A percentile compares a stretch with the other conserved stretches of the same genome.
phyloP scores from a whole-genome alignment of 2,329 filamentous ascomycete genomes.

The Pezicula neosporulosa region DNA sequence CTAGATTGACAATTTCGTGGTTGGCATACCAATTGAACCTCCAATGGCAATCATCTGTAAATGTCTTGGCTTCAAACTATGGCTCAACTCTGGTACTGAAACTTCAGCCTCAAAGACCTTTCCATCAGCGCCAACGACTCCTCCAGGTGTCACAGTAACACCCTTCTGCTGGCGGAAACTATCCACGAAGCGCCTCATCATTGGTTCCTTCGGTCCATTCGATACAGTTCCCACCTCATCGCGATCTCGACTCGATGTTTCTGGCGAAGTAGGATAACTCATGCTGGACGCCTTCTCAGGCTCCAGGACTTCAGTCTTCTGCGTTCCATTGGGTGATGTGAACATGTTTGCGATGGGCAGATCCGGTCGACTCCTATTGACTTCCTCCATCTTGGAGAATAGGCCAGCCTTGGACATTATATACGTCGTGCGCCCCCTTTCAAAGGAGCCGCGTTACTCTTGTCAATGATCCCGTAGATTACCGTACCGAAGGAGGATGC shows the following conservation, averaged over 20 bases:
- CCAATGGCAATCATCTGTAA: slow-evolving; percentile 96
- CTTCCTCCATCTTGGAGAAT: no score
- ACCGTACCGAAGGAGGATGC: no score
- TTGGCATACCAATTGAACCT: slow-evolving; percentile 69
- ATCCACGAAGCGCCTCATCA: background rate
- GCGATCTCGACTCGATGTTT: background rate
- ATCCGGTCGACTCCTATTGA: no score
- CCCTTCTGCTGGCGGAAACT: slow-evolving; percentile 1
- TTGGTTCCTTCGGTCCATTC: background rate
- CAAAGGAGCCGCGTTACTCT: no score
- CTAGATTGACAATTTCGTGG: no score
- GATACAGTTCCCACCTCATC: background rate
- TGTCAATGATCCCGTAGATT: no score
- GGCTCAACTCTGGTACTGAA: background rate
- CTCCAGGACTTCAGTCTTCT: background rate
- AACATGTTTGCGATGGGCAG: no score
- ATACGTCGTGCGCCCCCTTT: no score
- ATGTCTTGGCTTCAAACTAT: slow-evolving; percentile 73
- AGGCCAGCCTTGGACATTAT: no score
- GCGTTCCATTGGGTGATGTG: no score
- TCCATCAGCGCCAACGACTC: background rate
- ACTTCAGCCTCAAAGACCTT: background rate
- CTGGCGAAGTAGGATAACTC: background rate
- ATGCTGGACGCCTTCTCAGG: background rate
- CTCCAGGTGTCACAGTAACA: background rate